Evolutionary conservation across 352 stramenopile genomes (phyloP).

Genomic region (Globisporangium abappressorium): DNA sequence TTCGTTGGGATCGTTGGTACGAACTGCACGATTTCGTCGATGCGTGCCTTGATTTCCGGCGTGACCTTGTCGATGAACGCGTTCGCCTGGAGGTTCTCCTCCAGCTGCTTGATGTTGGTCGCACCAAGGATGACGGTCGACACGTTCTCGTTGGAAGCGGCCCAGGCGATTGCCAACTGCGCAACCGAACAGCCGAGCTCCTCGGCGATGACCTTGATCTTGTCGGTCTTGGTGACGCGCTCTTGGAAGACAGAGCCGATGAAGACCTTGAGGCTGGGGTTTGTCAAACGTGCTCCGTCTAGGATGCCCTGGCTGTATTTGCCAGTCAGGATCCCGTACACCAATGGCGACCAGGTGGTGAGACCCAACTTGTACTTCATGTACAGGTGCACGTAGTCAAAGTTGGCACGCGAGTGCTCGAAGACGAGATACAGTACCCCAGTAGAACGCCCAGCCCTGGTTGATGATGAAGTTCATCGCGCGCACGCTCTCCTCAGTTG

Average conservation of each 20-base stretch:
- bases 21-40: neutral
- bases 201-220: conserved; percentile 25
- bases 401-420: conserved; percentile 25
- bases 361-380: conserved; percentile 32
- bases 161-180: conserved; percentile 30
- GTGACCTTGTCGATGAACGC: neutral
- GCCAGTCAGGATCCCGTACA: conserved; percentile 35
- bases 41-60: neutral
- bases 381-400: neutral
- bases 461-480: conserved; percentile 42
- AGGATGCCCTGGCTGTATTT: no score
- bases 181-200: conserved; percentile 26
- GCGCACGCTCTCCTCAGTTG: conserved; percentile 36
- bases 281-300: no score
- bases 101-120: conserved; percentile 33
- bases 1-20: no score
- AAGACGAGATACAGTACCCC: conserved; percentile 62
- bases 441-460: conserved; percentile 33
- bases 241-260: no score
- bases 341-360: conserved; percentile 41
- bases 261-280: no score
- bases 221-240: conserved; percentile 19
- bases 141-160: conserved; percentile 19
- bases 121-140: conserved; percentile 36
- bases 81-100: conserved; percentile 33